These are phyloP conservation scores for Coniochaeta sp. DNA, from an alignment of 2,329 filamentous ascomycete genomes.

Conservation along the genomic window DNA sequence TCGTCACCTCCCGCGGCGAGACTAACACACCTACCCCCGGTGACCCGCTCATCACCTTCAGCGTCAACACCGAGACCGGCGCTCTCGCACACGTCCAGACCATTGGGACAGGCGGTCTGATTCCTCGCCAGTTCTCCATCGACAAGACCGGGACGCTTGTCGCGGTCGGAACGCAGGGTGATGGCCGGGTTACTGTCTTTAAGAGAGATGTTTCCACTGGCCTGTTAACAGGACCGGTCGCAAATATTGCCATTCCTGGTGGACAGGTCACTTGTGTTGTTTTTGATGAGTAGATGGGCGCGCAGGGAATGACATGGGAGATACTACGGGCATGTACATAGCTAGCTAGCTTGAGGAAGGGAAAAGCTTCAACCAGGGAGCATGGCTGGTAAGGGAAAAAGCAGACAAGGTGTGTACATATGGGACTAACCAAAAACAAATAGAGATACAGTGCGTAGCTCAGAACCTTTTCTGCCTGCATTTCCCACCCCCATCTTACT, in stretches of 20 bases:
- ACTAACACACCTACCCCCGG: conserved; percentile 40
- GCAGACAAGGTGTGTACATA: not conserved
- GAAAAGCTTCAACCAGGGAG: not conserved
- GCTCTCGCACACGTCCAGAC: conserved; percentile 47
- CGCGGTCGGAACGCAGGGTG: conserved; percentile 58
- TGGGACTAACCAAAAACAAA: not conserved
- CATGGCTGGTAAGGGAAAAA: not conserved
- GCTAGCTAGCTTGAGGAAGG: not conserved
- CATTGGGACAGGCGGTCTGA: conserved; percentile 54
- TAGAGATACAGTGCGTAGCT: not conserved
- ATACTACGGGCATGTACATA: not conserved
- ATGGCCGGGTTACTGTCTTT: conserved; percentile 53
- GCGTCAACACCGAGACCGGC: conserved; percentile 46
- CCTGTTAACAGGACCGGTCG: conserved; percentile 39
- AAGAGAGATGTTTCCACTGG: conserved; percentile 52
- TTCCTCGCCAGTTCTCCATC: conserved; percentile 60
- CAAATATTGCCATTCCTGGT: conserved; percentile 26
- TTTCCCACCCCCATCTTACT: not conserved
- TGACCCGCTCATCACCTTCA: conserved; percentile 58
- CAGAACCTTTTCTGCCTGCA: not conserved
- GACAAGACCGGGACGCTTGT: conserved; percentile 57
- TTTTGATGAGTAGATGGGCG: conserved; percentile 33
- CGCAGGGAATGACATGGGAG: not conserved
- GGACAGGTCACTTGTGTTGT: conserved; percentile 39
- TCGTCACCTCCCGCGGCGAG: conserved; percentile 57